phyloP scores from a whole-genome alignment of 1,284 basidiomycete species.

The Cutaneotrichosporon arboriforme region DNA sequence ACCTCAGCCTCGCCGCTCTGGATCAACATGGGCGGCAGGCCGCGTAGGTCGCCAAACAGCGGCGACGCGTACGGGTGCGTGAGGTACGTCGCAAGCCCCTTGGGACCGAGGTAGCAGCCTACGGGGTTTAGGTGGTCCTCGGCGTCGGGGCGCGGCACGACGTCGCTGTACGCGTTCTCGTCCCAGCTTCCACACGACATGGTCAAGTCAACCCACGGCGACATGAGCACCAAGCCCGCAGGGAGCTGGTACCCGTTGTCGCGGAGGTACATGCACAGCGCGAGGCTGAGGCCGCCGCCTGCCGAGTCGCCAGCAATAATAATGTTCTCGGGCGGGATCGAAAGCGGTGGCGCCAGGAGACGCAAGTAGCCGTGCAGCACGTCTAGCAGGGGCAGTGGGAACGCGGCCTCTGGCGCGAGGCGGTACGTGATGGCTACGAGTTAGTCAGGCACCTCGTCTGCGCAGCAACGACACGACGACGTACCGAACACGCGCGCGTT shows the following conservation, averaged over 20 bases:
- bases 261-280: slow-evolving; percentile 83
- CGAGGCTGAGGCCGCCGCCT: slow-evolving; percentile 81
- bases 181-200: slow-evolving; percentile 98
- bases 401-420: slow-evolving; percentile 86
- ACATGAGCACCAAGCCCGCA: slow-evolving; percentile 75
- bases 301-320: slow-evolving; percentile 87
- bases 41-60: slow-evolving; percentile 84
- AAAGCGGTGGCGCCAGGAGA: slow-evolving; percentile 72
- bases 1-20: slow-evolving; percentile 94
- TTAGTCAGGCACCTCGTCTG: not conserved
- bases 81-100: slow-evolving; percentile 68
- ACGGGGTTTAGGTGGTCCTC: slow-evolving; percentile 91
- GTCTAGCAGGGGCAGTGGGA: slow-evolving; percentile 91
- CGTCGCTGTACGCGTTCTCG: slow-evolving; percentile 75
- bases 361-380: slow-evolving; percentile 81
- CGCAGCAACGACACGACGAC: slow-evolving; percentile 32
- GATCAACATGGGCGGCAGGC: slow-evolving; percentile 83
- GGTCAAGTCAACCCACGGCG: slow-evolving; percentile 91
- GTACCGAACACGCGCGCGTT: slow-evolving; percentile 90
- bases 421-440: slow-evolving; percentile 84
- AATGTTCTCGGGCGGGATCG: slow-evolving; percentile 85
- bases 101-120: slow-evolving; percentile 81
- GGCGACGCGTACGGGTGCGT: slow-evolving; percentile 96
- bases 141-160: slow-evolving; percentile 66
- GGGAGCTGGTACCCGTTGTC: slow-evolving; percentile 78